Conservation (phyloP, 768 basidiomycete genomes). For the Tremella mesenterica region DNA sequence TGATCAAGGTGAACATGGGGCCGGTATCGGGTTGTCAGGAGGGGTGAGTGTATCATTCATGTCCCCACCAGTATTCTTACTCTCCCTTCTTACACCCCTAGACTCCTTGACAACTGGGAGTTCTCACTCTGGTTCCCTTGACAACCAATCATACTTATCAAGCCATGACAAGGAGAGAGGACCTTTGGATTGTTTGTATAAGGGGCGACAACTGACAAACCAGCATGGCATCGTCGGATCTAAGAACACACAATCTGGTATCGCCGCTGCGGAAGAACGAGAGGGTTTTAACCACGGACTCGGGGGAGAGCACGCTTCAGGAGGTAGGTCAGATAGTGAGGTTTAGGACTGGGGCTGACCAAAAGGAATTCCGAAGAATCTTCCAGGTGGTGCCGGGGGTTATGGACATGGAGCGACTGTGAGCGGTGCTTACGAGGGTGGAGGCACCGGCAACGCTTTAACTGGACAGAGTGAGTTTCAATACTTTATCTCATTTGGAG, state of each 20-base stretch:
- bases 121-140: no score
- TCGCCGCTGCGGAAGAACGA: constrained; percentile 11
- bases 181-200: no score
- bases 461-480: constrained; percentile 34
- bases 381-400: not conserved
- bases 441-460: constrained; percentile 24
- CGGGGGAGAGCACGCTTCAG: constrained; percentile 32
- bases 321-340: constrained; percentile 12
- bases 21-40: constrained; percentile 29
- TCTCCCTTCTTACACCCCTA: not conserved
- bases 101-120: no score
- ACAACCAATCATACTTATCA: no score
- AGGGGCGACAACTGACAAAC: no score
- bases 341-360: not conserved
- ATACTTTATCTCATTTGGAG: not conserved
- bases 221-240: constrained; percentile 10
- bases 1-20: constrained; percentile 32
- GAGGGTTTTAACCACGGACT: constrained; percentile 26
- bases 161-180: no score
- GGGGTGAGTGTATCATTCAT: constrained; percentile 17
- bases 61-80: not conserved
- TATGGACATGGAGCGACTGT: constrained; percentile 8
- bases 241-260: constrained; percentile 19
- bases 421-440: constrained; percentile 29
- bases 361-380: constrained; percentile 9